phyloP scores from a whole-genome alignment of 192 early-diverging fungal genomes.

The Backusella tuberculispora region DNA sequence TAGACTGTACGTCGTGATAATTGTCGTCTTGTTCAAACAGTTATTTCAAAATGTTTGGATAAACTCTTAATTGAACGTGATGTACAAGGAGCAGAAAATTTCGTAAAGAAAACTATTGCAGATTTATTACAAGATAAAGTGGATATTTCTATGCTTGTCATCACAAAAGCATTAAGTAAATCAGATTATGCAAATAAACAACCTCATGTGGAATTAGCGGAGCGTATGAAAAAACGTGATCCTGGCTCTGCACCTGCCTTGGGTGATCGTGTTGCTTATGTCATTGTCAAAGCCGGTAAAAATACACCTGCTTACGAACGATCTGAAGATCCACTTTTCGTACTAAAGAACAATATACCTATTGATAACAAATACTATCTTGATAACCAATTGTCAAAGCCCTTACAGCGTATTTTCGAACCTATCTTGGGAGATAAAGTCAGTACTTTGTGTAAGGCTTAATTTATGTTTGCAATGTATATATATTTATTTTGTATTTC shows the following conservation, averaged over 20 bases:
- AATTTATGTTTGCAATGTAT: background rate
- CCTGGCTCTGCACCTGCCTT: constrained; percentile 94
- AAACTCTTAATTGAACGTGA: constrained; percentile 93
- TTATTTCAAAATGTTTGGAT: constrained; percentile 89
- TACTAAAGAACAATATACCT: constrained; percentile 97
- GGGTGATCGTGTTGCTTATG: constrained; percentile 97
- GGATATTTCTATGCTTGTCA: constrained; percentile 94
- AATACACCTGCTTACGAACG: constrained; percentile 93
- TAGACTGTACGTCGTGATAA: constrained; percentile 96
- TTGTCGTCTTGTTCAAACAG: constrained; percentile 88
- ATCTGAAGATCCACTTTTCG: constrained; percentile 97
- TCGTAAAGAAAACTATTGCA: constrained; percentile 85
- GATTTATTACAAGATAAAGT: constrained; percentile 97
- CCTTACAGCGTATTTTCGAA: constrained; percentile 93
- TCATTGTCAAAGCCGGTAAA: constrained; percentile 88
- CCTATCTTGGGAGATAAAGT: constrained; percentile 93
- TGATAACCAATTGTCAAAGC: constrained; percentile 95
- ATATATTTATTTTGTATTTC: constrained; percentile 6
- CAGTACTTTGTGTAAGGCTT: constrained; percentile 67
- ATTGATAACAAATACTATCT: constrained; percentile 97
- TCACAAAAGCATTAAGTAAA: constrained; percentile 94
- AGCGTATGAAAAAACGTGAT: constrained; percentile 95
- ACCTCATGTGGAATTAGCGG: constrained; percentile 95
- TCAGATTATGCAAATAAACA: constrained; percentile 95
- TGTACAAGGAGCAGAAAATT: constrained; percentile 82